Conservation (phyloP, 1,284 basidiomycete species). For the Cryptococcus floricola region DNA sequence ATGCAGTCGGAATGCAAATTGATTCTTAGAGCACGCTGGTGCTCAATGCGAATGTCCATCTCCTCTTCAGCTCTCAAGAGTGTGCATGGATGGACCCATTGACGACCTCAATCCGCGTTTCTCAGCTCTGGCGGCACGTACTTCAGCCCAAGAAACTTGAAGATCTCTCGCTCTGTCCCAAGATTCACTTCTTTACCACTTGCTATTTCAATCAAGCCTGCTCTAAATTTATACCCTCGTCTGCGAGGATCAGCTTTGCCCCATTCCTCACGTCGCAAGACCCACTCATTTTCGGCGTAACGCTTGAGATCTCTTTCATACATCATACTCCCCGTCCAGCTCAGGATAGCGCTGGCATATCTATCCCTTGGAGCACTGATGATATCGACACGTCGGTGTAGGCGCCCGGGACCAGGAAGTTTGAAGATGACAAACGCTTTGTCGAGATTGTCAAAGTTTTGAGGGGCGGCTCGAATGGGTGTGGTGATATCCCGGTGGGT, state of each 20-base stretch:
- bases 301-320: conserved; percentile 49
- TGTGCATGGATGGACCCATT: no score
- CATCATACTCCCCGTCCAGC: conserved; percentile 50
- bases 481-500: conserved; percentile 19
- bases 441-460: conserved; percentile 50
- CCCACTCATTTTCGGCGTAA: conserved; percentile 37
- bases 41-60: no score
- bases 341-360: conserved; percentile 45
- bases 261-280: neutral
- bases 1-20: no score
- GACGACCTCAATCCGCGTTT: conserved; percentile 41
- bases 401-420: conserved; percentile 18
- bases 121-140: conserved; percentile 44
- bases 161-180: conserved; percentile 44
- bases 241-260: neutral
- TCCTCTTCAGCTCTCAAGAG: no score
- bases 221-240: conserved; percentile 45
- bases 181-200: conserved; percentile 42
- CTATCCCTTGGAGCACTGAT: conserved; percentile 41
- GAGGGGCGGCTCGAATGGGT: conserved; percentile 31
- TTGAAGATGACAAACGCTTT: conserved; percentile 41
- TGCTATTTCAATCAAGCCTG: conserved; percentile 31
- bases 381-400: conserved; percentile 46
- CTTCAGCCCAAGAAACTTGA: conserved; percentile 35
- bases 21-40: no score